These are phyloP conservation scores for Chaetomium sp. DNA, from an alignment of 2,329 filamentous ascomycete genomes.

Conservation along the genomic window DNA sequence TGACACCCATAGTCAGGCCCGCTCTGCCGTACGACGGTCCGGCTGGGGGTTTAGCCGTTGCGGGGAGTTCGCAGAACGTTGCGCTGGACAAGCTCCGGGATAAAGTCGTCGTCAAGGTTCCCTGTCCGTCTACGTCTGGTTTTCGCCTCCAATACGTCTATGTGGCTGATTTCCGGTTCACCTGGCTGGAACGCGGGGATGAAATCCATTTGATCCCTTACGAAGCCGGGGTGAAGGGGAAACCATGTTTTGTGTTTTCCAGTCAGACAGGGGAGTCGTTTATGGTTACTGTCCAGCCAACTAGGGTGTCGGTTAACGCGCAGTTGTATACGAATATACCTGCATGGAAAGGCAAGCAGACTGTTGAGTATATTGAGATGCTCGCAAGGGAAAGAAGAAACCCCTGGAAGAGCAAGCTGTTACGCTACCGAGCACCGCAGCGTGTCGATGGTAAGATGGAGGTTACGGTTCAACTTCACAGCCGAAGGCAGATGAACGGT, in stretches of 20 bases:
- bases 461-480: neutral
- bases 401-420: neutral
- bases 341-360: constrained; percentile 13
- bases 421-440: neutral
- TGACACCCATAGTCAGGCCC: neutral
- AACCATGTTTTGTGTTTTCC: constrained; percentile 3
- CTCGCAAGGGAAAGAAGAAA: constrained; percentile 8
- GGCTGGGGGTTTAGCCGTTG: too few relatives aligned
- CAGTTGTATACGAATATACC: constrained; percentile 14
- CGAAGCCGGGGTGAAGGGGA: neutral
- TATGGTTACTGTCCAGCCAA: neutral
- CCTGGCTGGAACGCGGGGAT: constrained; percentile 3
- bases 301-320: constrained; percentile 6
- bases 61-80: neutral
- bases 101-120: constrained; percentile 10
- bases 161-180: neutral
- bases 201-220: constrained; percentile 5
- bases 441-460: neutral
- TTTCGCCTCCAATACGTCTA: constrained; percentile 10
- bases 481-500: constrained; percentile 13
- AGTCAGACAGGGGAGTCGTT: neutral
- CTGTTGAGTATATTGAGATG: constrained; percentile 5
- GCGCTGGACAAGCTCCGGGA: neutral
- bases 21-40: neutral
- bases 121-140: neutral